Evolutionary conservation across 805 yeast species (phyloP).

Genomic region (Saturnispora saitoi): DNA sequence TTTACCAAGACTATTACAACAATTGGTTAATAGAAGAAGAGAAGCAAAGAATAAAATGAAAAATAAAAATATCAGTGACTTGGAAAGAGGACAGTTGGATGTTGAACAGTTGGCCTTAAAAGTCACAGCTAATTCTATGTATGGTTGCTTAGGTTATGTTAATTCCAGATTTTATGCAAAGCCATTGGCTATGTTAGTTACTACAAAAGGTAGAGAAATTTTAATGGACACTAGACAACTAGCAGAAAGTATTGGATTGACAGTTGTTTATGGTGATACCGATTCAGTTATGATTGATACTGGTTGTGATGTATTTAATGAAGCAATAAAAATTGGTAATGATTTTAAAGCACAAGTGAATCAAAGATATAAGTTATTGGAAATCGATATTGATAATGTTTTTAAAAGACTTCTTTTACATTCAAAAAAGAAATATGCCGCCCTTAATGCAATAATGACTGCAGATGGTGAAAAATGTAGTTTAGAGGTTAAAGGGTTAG

Average conservation of each 20-base stretch:
- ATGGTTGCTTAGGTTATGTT: conserved; percentile 93
- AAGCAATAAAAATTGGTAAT: conserved; percentile 76
- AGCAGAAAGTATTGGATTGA: conserved; percentile 74
- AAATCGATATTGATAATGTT: conserved; percentile 91
- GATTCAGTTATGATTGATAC: conserved; percentile 99
- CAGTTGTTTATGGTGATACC: conserved; percentile 96
- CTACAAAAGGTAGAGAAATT: conserved; percentile 92
- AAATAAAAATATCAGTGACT: conserved; percentile 52
- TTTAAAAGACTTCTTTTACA: conserved; percentile 77
- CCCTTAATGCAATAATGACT: conserved; percentile 50
- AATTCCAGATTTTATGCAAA: conserved; percentile 91
- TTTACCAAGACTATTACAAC: conserved; percentile 73
- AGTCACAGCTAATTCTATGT: conserved; percentile 98
- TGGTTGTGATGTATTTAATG: conserved; percentile 55
- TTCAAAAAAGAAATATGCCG: conserved; percentile 97
- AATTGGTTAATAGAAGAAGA: conserved; percentile 82
- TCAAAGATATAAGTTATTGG: conserved; percentile 78
- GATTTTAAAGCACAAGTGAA: conserved; percentile 80
- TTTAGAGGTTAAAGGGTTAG: conserved; percentile 91
- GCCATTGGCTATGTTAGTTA: conserved; percentile 91
- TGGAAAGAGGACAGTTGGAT: conserved; percentile 77
- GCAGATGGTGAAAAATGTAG: conserved; percentile 44
- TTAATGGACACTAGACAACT: conserved; percentile 85
- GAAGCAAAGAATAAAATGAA: conserved; percentile 85
- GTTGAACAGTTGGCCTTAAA: conserved; percentile 94